Conservation (phyloP, 306 rosid genomes). For the Lagenaria siceraria region DNA sequence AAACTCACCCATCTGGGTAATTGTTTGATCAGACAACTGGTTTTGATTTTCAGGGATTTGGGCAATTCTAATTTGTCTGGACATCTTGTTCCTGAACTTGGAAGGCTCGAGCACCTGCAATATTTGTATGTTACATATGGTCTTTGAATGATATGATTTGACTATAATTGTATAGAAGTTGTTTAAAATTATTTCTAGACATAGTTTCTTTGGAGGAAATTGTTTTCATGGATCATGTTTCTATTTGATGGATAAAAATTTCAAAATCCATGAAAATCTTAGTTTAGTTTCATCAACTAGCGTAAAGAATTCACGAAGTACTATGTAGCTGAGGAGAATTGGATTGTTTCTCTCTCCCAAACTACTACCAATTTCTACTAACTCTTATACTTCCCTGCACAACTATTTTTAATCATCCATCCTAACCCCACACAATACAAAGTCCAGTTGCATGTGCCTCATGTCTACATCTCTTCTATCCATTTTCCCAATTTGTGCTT, state of each 20-base stretch:
- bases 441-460: not conserved
- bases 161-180: not conserved
- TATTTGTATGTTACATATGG: conserved; percentile 43
- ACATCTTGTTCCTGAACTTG: conserved; percentile 80
- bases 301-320: not conserved
- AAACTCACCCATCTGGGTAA: not conserved
- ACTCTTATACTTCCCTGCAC: not conserved
- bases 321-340: not conserved
- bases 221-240: not conserved
- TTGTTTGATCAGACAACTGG: not conserved
- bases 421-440: not conserved
- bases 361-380: not conserved
- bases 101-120: conserved; percentile 75
- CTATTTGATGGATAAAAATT: not conserved
- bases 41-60: conserved; percentile 49
- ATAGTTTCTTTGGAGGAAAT: not conserved
- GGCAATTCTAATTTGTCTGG: conserved; percentile 93
- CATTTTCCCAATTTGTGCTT: not conserved
- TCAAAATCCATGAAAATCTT: not conserved
- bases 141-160: not conserved
- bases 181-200: not conserved
- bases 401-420: not conserved
- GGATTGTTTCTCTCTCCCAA: not conserved
- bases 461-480: not conserved
- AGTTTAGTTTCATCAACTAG: not conserved